Evolutionary conservation across 495 filamentous ascomycete genomes (phyloP).

Genomic region (Hyaloscypha hepaticicola): DNA sequence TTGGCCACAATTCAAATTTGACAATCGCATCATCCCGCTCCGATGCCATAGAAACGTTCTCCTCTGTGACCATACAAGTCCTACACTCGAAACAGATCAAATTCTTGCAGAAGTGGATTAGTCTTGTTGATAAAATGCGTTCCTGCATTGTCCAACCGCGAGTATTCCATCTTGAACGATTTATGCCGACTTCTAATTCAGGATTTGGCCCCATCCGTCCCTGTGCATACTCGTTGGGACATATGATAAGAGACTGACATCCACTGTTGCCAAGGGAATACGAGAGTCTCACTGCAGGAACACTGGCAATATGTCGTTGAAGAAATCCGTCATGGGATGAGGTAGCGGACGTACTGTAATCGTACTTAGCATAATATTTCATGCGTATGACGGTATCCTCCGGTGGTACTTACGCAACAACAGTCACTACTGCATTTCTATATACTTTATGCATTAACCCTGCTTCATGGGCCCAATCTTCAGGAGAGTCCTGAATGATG

Average conservation of each 20-base stretch:
- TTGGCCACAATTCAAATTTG: constrained; percentile 1
- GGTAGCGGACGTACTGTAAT: constrained; percentile 20
- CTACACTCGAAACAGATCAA: constrained; percentile 15
- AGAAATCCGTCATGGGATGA: constrained; percentile 26
- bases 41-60: constrained; percentile 7
- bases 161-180: constrained; percentile 5
- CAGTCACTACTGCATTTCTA: constrained; percentile 19
- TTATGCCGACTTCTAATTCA: constrained; percentile 2
- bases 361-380: not conserved
- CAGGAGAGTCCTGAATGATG: constrained; percentile 19
- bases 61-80: not conserved
- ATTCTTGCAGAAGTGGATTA: constrained; percentile 16
- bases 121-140: constrained; percentile 8
- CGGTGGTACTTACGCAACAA: constrained; percentile 22
- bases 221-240: not conserved
- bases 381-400: not conserved
- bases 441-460: constrained; percentile 22
- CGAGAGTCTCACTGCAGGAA: constrained; percentile 11
- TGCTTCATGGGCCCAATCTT: constrained; percentile 23
- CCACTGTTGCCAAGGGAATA: constrained; percentile 3
- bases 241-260: constrained; percentile 8
- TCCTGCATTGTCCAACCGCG: constrained; percentile 17
- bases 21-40: not conserved
- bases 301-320: constrained; percentile 16
- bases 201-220: not conserved